These are phyloP conservation scores for Aspergillus bridgeri DNA, from an alignment of 495 filamentous ascomycete genomes.

Conservation along the genomic window DNA sequence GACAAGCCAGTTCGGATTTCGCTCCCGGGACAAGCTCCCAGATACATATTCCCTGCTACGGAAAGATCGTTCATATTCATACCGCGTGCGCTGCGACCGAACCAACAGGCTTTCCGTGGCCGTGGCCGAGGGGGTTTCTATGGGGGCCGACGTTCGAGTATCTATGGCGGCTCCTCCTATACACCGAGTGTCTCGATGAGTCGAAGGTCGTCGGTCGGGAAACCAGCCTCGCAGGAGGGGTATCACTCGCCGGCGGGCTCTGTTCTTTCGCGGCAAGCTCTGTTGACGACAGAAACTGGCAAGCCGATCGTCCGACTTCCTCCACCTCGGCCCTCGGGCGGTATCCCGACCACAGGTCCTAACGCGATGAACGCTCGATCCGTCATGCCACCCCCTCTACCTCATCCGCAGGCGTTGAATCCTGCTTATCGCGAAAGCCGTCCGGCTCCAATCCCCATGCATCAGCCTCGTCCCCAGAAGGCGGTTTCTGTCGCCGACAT, in stretches of 20 bases:
- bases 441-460: slow-evolving; percentile 76
- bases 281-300: slow-evolving; percentile 52
- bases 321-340: slow-evolving; percentile 49
- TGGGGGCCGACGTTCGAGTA: slow-evolving; percentile 70
- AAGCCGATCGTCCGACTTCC: slow-evolving; percentile 87
- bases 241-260: slow-evolving; percentile 76
- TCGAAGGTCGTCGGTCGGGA: slow-evolving; percentile 82
- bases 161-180: slow-evolving; percentile 79
- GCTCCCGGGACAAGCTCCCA: slow-evolving; percentile 69
- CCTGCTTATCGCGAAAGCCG: slow-evolving; percentile 76
- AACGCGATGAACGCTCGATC: slow-evolving; percentile 10
- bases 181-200: slow-evolving; percentile 91
- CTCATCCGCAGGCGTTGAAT: slow-evolving; percentile 55
- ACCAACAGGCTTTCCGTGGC: slow-evolving; percentile 75
- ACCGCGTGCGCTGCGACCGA: slow-evolving; percentile 86
- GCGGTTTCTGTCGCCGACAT: slow-evolving; percentile 91
- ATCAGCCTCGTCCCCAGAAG: slow-evolving; percentile 95
- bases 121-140: slow-evolving; percentile 66
- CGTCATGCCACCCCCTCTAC: slow-evolving; percentile 13
- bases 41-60: slow-evolving; percentile 85
- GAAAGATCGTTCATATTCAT: slow-evolving; percentile 99
- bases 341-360: slow-evolving; percentile 19
- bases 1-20: slow-evolving; percentile 97
- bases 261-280: slow-evolving; percentile 63
- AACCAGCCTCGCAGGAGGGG: slow-evolving; percentile 67